Base-by-base conservation (phyloP, 176 grass and related monocot genomes). In the Tillandsia fasciculata region DNA sequence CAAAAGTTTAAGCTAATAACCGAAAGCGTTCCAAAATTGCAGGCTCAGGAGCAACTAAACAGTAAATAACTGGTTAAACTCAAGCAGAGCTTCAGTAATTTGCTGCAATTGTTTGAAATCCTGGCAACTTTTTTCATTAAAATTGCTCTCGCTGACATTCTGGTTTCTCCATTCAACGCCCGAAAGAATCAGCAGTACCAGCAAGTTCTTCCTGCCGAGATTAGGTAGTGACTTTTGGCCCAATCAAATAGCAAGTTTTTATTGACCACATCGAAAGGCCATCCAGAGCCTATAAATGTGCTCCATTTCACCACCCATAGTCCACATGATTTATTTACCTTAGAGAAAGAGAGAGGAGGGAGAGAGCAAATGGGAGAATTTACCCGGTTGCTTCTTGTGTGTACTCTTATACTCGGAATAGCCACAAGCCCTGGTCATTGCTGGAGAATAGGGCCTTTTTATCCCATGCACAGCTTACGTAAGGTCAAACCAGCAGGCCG, bases 341-440 rank as follows among this genome's bases (percentile, higher is more conserved):
- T 0, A 9, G 56, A 22, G 15, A 14, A 2, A 9, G 22, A 61
- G 15, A 7, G 17, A n/a, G 15, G 15, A 61, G 56, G 56, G 22
- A 23, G 56, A 61, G 13, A 61, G 15, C 56, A 61, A 56, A 61
- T 61, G 56, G 17, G 56, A 61, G 17, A 10, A 2, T n/a, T 61
- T 61, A 23, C 22, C 5, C 56, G 56, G 3, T 61, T n/a, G 13
- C 56, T 61, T 61, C 56, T 61, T 61, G 22, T 61, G 8, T 15
- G 56, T 18, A 20, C 23, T 61, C 56, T 61, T 61, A 61, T 61
- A 18, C 56, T 61, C 56, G 56, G 56, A 61, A 23, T 61, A 61
- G 56, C 56, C 2, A 61, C 56, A 9, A 23, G 56, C 56, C 15
- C 14, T 61, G 15, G 56, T 61, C 56, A 61, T 61, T 61, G 56